Evolutionary conservation across 2,329 filamentous ascomycete species (phyloP).

Genomic region (Ophiobolus disseminans): DNA sequence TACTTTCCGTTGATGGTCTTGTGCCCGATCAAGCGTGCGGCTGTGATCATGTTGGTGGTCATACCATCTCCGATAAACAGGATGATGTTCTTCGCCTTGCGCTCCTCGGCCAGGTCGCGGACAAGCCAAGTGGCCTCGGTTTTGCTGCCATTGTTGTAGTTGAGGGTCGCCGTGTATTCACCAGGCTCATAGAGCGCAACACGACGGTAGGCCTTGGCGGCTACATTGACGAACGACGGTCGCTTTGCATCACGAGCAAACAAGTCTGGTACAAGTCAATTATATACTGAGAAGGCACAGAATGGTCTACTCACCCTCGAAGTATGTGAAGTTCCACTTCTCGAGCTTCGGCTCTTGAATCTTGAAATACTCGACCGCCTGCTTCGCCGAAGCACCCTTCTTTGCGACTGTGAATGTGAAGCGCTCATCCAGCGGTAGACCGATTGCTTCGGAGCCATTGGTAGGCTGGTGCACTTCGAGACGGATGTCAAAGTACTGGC

Average conservation of each 20-base stretch:
- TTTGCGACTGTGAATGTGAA: constrained; percentile 79
- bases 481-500: constrained; percentile 83
- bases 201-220: constrained; percentile 78
- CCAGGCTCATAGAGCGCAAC: constrained; percentile 80
- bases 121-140: constrained; percentile 81
- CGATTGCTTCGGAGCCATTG: constrained; percentile 81
- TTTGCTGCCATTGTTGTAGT: constrained; percentile 74
- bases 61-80: constrained; percentile 79
- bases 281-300: not conserved
- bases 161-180: constrained; percentile 76
- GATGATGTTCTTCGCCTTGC: constrained; percentile 84
- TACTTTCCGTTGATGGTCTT: constrained; percentile 86
- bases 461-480: constrained; percentile 81
- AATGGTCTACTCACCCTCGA: constrained; percentile 62
- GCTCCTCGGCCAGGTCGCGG: constrained; percentile 70
- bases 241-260: constrained; percentile 76
- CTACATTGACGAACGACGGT: constrained; percentile 78
- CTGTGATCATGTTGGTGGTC: constrained; percentile 79
- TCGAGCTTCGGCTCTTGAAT: constrained; percentile 74
- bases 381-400: constrained; percentile 61
- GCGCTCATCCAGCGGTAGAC: constrained; percentile 71
- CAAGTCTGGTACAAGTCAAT: constrained; percentile 59
- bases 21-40: constrained; percentile 80
- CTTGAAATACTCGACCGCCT: constrained; percentile 72
- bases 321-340: constrained; percentile 85